A percentile compares a stretch with the other conserved stretches of the same genome.
Conservation (phyloP, 352 stramenopile species). For the Halophytophthora polymorphica region DNA sequence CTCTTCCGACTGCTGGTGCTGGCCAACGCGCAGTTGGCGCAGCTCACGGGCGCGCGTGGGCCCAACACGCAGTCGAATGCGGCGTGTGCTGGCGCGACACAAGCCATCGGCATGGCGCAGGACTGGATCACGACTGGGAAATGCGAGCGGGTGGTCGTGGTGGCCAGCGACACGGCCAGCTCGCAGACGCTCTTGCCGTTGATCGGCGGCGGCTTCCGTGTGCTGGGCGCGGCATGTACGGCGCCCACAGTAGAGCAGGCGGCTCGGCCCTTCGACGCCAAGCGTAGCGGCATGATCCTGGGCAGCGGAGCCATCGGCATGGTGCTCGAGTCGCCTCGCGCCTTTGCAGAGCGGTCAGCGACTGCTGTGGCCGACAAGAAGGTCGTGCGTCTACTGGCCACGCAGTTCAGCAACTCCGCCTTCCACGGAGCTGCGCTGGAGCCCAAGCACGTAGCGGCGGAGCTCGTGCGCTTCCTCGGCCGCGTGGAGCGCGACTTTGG, state of each 20-base stretch:
- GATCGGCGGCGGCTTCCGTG: conserved; percentile 93
- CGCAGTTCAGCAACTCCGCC: conserved; percentile 94
- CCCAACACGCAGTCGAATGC: conserved; percentile 97
- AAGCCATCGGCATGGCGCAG: conserved; percentile 90
- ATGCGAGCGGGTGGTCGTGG: conserved; percentile 93
- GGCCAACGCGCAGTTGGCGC: conserved; percentile 95
- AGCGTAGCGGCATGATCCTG: conserved; percentile 93
- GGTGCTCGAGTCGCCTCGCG: conserved; percentile 59
- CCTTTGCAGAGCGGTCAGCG: conserved; percentile 22
- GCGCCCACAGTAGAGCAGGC: conserved; percentile 69
- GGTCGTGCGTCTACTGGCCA: conserved; percentile 85
- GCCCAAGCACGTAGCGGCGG: conserved; percentile 90
- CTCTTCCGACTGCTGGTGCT: conserved; percentile 95
- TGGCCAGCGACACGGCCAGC: conserved; percentile 92
- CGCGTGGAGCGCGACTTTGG: conserved; percentile 89
- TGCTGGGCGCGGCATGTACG: conserved; percentile 91
- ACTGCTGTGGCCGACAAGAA: conserved; percentile 2
- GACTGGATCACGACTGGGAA: conserved; percentile 93
- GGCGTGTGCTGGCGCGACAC: conserved; percentile 93
- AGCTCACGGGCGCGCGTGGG: conserved; percentile 91
- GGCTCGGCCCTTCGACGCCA: conserved; percentile 91
- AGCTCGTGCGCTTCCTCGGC: conserved; percentile 89
- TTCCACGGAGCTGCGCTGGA: conserved; percentile 95
- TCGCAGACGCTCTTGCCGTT: conserved; percentile 90
- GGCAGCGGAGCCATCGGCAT: conserved; percentile 88